A percentile compares a stretch with the other conserved stretches of the same genome.
Evolutionary conservation across 306 rosid species (phyloP).

Genomic region (Lathyrus oleraceus): DNA sequence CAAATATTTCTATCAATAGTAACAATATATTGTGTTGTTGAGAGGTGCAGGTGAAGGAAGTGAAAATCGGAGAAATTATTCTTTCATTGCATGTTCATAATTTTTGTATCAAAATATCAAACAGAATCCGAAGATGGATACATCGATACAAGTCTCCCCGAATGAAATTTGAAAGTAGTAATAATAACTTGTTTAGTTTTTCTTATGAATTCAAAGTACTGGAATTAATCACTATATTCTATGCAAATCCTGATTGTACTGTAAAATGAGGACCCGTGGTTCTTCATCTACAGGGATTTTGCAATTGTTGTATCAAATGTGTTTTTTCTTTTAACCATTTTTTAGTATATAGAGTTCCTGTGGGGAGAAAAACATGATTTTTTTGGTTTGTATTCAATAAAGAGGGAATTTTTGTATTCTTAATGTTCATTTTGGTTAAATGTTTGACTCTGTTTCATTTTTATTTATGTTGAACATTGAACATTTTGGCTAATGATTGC

Average conservation of each 20-base stretch:
- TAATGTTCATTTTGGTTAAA: not conserved
- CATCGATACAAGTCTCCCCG: conserved; percentile 25
- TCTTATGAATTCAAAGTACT: conserved; percentile 19
- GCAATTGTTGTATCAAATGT: conserved; percentile 36
- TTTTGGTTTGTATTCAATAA: not conserved
- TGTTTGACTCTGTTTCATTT: not conserved
- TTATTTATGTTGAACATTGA: not conserved
- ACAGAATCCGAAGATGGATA: conserved; percentile 32
- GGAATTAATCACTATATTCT: conserved; percentile 22
- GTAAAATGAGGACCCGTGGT: conserved; percentile 25
- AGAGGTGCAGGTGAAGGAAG: conserved; percentile 35
- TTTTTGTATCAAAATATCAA: conserved; percentile 32
- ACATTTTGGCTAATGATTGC: no score
- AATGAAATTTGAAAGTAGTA: conserved; percentile 27
- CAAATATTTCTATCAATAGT: no score
- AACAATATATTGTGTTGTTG: conserved; percentile 21
- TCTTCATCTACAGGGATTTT: conserved; percentile 10
- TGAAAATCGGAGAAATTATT: conserved; percentile 33
- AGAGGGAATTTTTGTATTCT: not conserved
- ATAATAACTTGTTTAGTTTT: not conserved
- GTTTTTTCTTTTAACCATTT: not conserved
- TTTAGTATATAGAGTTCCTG: no score
- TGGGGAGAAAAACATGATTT: not conserved
- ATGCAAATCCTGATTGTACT: conserved; percentile 35
- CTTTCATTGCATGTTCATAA: conserved; percentile 44